These are phyloP conservation scores for Pleurotus djamor DNA, from an alignment of 768 basidiomycete genomes.

Conservation along the genomic window DNA sequence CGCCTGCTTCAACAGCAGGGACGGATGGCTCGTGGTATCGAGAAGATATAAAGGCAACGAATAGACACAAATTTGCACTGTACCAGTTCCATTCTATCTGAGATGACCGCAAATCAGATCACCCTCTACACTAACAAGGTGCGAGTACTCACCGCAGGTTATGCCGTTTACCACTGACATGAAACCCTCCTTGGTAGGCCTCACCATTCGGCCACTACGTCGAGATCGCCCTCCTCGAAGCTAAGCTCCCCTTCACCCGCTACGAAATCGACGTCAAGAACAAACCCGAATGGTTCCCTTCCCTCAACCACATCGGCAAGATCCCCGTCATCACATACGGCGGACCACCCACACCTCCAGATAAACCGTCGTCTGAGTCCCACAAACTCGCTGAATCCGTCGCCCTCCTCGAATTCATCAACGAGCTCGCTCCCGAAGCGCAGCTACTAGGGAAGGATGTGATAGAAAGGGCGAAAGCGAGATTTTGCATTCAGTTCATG, in stretches of 20 bases:
- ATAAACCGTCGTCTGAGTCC: not conserved
- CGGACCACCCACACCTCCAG: not conserved
- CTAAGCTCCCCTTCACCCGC: not conserved
- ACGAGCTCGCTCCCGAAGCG: not conserved
- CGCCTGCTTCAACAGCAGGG: no score
- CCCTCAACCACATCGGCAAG: not conserved
- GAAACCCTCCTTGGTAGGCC: no score
- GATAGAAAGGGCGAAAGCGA: not conserved
- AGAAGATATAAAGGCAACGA: no score
- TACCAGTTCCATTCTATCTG: no score
- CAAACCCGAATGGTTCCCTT: constrained; percentile 1
- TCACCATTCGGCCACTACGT: not conserved
- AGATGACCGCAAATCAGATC: no score
- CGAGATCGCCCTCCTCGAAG: not conserved
- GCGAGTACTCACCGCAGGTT: no score
- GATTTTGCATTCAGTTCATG: not conserved
- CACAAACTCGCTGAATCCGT: not conserved
- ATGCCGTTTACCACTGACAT: no score
- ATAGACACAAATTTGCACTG: no score
- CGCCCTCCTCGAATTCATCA: not conserved
- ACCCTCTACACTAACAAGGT: no score
- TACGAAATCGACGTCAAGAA: not conserved
- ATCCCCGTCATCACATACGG: constrained; percentile 1
- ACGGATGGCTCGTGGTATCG: no score
- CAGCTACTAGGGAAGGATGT: not conserved